Base-by-base conservation (phyloP, 805 yeast genomes). In the Tetrapisispora taiwanensis region DNA sequence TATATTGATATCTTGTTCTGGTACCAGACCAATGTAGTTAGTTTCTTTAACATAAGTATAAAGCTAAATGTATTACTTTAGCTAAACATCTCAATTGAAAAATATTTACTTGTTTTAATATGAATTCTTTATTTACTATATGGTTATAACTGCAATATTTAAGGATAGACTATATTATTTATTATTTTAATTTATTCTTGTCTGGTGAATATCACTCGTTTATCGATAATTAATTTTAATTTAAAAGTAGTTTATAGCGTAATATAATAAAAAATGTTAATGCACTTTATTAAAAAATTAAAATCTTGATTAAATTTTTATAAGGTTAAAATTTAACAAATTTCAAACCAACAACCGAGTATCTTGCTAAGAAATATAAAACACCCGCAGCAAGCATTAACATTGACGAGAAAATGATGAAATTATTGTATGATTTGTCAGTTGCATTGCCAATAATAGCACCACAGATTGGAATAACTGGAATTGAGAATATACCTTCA, bases 381-480 rank as follows among this genome's bases (percentile, higher is more conserved):
- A 63, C 26, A 1, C 65, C 59, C 6, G 75, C 71, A 0, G 59
- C 64, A 2, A 59, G 49, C 50, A 71, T 64, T 30, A 74, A 48
- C 7, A 59, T 59, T 2, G 76, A 72, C 28, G 68, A 67, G 49
- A 65, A 76, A 2, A 71, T 50, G 33, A 75, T 66, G 50, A 73
- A 72, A 38, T 67, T 65, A 43, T 68, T 59, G 53, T 70, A 76
- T 22, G 67, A 57, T 5, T 45, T 47, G 17, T 52, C 43, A 0
- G 58, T 44, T 1, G 64, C 65, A 32, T 53, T 43, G 32, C 69
- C 72, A 39, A 74, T 68, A 34, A 74, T 62, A 2, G 71, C 69
- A 49, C 79, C 74, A 2, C 76, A 72, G 18, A 72, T 62, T 2
- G 81, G 79, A 19, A 76, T 65, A 20, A 71, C 65, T 14, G 73